Evolutionary conservation across 345 rosid genomes (phyloP).

Genomic region (Excoecaria agallocha): DNA sequence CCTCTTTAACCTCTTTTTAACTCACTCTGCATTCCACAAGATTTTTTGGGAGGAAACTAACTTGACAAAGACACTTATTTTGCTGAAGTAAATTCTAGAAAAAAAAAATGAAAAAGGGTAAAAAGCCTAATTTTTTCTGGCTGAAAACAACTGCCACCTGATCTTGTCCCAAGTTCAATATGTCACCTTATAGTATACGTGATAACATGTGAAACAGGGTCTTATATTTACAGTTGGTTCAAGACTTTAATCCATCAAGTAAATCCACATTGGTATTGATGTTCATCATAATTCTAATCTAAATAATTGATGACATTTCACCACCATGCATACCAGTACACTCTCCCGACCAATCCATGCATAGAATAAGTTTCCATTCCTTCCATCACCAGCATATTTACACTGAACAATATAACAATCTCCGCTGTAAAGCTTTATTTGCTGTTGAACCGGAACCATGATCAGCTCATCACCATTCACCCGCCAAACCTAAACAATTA

Average conservation of each 20-base stretch:
- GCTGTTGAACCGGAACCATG: constrained; percentile 57
- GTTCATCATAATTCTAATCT: neutral
- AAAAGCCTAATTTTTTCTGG: neutral
- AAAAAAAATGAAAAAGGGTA: neutral
- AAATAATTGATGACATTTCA: neutral
- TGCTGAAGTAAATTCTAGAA: neutral
- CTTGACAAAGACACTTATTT: neutral
- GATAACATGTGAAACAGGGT: neutral
- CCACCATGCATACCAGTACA: constrained; percentile 43
- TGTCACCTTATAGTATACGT: neutral
- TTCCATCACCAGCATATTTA: constrained; percentile 50
- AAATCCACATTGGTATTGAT: neutral
- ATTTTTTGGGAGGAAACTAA: neutral
- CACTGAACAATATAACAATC: constrained; percentile 75
- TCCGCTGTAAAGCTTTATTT: constrained; percentile 64
- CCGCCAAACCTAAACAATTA: constrained; percentile 64
- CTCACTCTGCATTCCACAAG: neutral
- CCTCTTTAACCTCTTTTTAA: neutral
- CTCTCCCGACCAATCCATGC: constrained; percentile 76
- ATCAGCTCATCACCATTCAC: constrained; percentile 53
- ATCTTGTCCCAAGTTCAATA: constrained; percentile 1
- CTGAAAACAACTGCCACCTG: neutral
- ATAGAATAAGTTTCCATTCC: constrained; percentile 54
- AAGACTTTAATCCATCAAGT: neutral
- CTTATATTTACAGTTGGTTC: neutral